Percentiles rank a stretch among this genome's conserved stretches.
These are phyloP conservation scores for Elongisporangium senticosum DNA, from an alignment of 352 stramenopile genomes.

Conservation along the genomic window DNA sequence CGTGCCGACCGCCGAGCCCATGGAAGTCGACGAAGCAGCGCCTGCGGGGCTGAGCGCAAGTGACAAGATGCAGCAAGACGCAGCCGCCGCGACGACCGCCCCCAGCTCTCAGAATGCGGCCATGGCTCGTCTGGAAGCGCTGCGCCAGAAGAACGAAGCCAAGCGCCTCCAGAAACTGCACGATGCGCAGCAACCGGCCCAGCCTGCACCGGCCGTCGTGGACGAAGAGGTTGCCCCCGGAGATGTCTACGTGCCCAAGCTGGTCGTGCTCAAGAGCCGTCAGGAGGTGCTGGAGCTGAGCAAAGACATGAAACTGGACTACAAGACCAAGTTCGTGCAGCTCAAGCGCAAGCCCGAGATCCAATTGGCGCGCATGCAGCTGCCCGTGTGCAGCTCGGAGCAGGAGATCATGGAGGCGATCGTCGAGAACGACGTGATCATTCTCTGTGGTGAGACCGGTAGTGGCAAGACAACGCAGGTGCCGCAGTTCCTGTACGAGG, in stretches of 20 bases:
- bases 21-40: neutral
- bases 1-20: neutral
- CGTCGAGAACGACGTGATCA: constrained; percentile 92
- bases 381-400: constrained; percentile 97
- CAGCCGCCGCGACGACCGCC: constrained; percentile 5
- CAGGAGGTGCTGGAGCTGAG: constrained; percentile 55
- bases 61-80: neutral
- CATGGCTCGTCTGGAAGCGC: constrained; percentile 56
- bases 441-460: constrained; percentile 98
- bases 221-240: constrained; percentile 19
- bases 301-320: constrained; percentile 33
- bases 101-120: constrained; percentile 56
- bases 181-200: constrained; percentile 7
- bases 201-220: neutral
- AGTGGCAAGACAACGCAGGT: constrained; percentile 98
- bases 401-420: constrained; percentile 99
- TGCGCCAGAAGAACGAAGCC: constrained; percentile 79
- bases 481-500: constrained; percentile 98
- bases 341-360: constrained; percentile 83
- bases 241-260: constrained; percentile 53
- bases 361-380: constrained; percentile 88
- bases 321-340: constrained; percentile 70
- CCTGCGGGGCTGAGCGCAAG: neutral
- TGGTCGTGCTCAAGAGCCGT: constrained; percentile 63
- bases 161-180: constrained; percentile 44